Conservation (phyloP, 2,329 filamentous ascomycete species). For the Phyllosticta citribraziliensis region DNA sequence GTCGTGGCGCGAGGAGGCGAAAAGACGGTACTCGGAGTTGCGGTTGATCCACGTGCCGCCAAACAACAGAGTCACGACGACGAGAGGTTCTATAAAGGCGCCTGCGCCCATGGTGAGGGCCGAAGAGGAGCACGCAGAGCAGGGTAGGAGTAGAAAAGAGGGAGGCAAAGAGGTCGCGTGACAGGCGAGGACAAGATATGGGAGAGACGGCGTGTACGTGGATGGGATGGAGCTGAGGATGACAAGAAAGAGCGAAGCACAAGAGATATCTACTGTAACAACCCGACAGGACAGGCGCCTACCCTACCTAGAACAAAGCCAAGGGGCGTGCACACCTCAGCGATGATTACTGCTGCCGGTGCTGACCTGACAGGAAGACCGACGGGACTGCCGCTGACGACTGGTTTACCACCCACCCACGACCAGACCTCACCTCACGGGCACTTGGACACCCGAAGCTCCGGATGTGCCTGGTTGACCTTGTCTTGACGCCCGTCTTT, state of each 20-base stretch:
- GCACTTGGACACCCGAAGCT: background rate
- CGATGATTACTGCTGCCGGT: background rate
- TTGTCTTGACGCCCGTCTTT: too few relatives aligned
- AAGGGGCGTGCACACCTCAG: background rate
- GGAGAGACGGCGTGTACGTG: too few relatives aligned
- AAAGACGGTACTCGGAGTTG: conserved; percentile 30
- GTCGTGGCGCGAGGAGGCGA: conserved; percentile 18
- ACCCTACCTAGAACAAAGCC: background rate
- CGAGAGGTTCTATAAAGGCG: conserved; percentile 50
- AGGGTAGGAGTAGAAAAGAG: background rate
- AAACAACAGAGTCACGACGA: conserved; percentile 50
- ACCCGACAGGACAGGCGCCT: too few relatives aligned
- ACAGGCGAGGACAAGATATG: background rate
- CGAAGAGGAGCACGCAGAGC: background rate
- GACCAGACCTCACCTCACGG: background rate
- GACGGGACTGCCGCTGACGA: background rate
- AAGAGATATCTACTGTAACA: too few relatives aligned
- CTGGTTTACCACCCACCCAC: background rate
- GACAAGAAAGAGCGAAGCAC: background rate
- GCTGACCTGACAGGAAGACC: background rate
- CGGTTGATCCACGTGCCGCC: conserved; percentile 55
- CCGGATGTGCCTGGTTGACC: background rate
- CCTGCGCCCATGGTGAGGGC: conserved; percentile 41
- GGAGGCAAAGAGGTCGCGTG: background rate
- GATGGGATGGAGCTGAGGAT: too few relatives aligned